Percentiles rank a stretch among this genome's conserved stretches.
Evolutionary conservation across 306 rosid species (phyloP).

Genomic region (Medicago ruthenica): DNA sequence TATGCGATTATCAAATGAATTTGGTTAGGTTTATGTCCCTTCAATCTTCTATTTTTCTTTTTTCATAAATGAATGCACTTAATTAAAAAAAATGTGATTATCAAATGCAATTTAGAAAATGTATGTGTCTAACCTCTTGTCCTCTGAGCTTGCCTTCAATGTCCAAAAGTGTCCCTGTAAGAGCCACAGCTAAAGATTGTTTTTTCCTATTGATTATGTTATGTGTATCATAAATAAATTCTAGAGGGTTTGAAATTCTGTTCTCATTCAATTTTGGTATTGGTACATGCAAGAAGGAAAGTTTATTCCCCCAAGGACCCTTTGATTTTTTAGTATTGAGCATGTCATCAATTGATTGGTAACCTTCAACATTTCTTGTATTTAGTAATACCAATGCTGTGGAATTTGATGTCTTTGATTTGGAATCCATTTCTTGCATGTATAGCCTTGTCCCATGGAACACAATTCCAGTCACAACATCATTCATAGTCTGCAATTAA

Average conservation of each 20-base stretch:
- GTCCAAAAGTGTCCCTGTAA: slow-evolving; percentile 48
- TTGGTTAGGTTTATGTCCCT: no score
- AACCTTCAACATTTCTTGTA: slow-evolving; percentile 58
- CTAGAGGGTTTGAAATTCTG: slow-evolving; percentile 49
- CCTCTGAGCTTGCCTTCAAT: slow-evolving; percentile 58
- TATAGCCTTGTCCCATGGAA: slow-evolving; percentile 57
- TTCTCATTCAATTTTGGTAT: slow-evolving; percentile 50
- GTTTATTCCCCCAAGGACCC: slow-evolving; percentile 65
- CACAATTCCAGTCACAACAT: slow-evolving; percentile 56
- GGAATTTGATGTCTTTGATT: slow-evolving; percentile 54
- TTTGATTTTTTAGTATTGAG: slow-evolving; percentile 45
- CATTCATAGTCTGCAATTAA: slow-evolving; percentile 60
- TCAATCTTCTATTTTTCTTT: no score
- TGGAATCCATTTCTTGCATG: slow-evolving; percentile 51
- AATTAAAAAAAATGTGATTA: neutral
- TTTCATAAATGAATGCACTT: no score
- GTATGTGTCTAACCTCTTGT: slow-evolving; percentile 46
- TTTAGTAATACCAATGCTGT: slow-evolving; percentile 63
- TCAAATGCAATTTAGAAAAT: neutral
- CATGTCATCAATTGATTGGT: slow-evolving; percentile 62
- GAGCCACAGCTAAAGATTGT: slow-evolving; percentile 48
- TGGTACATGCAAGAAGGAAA: slow-evolving; percentile 55
- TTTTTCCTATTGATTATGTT: slow-evolving; percentile 56
- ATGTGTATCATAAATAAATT: slow-evolving; percentile 55
- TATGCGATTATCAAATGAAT: no score